A percentile compares a stretch with the other conserved stretches of the same genome.
phyloP scores from a whole-genome alignment of 2,329 filamentous ascomycete species.

The Drechslerella coelobrocha region DNA sequence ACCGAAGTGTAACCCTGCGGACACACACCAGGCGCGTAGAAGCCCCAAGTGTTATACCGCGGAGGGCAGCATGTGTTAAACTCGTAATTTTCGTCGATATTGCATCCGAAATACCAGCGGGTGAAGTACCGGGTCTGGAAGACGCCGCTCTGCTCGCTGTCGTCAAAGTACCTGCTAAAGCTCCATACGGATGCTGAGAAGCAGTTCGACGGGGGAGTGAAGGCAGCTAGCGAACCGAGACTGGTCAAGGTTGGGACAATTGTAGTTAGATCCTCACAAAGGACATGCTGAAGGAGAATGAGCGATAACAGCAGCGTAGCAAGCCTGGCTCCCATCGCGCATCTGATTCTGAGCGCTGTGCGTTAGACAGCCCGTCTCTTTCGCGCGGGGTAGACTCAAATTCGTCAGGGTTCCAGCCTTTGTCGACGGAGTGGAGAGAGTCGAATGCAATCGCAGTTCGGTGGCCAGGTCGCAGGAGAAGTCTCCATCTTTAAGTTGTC shows the following conservation, averaged over 20 bases:
- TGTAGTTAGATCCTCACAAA: conserved; percentile 22
- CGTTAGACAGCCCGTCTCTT: no score
- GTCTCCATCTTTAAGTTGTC: no score
- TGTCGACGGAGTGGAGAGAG: no score
- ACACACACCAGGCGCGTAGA: conserved; percentile 37
- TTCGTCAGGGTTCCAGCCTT: no score
- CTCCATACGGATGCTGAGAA: conserved; percentile 34
- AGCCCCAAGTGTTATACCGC: conserved; percentile 42
- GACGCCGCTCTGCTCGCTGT: not conserved
- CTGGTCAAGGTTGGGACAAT: conserved; percentile 20
- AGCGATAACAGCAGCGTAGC: conserved; percentile 1
- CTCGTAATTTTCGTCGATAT: conserved; percentile 26
- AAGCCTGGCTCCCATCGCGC: not conserved
- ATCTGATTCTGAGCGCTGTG: no score
- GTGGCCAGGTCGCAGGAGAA: no score
- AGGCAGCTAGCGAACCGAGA: conserved; percentile 30
- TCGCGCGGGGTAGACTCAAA: no score
- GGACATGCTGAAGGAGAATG: not conserved
- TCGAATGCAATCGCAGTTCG: no score
- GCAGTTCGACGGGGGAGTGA: conserved; percentile 36
- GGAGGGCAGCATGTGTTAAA: conserved; percentile 43
- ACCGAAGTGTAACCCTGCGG: conserved; percentile 29
- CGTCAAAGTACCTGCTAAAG: conserved; percentile 16
- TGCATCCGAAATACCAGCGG: conserved; percentile 37
- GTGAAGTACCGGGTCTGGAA: conserved; percentile 26